Conservation (phyloP, 2,329 filamentous ascomycete species). For the Colletotrichum lindemuthianum region DNA sequence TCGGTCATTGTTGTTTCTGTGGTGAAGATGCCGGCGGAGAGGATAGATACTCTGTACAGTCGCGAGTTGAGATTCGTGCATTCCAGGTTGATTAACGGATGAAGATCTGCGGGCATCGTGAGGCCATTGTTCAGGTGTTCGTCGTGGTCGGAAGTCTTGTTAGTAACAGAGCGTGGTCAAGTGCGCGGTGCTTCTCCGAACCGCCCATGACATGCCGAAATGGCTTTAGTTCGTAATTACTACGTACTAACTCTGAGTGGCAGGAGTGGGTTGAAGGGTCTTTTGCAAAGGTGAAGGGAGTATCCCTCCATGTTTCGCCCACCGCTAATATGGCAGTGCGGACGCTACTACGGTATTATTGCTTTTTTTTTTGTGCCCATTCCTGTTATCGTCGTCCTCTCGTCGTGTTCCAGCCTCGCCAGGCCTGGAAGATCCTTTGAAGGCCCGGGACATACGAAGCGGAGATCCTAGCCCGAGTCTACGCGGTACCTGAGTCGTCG, state of each 20-base stretch:
- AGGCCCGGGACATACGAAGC: too few species aligned
- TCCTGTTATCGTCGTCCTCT: not conserved
- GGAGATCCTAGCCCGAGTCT: too few species aligned
- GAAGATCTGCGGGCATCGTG: constrained; percentile 17
- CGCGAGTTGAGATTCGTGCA: not conserved
- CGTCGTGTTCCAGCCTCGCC: not conserved
- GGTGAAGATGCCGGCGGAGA: constrained; percentile 13
- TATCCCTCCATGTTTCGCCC: constrained; percentile 18
- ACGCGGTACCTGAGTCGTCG: too few species aligned
- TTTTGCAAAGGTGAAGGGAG: constrained; percentile 13
- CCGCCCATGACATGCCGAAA: constrained; percentile 5
- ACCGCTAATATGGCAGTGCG: constrained; percentile 27
- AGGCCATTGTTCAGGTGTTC: not conserved
- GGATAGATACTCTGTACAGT: not conserved
- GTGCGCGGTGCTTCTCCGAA: constrained; percentile 19
- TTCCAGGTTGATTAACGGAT: not conserved
- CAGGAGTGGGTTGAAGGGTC: constrained; percentile 24
- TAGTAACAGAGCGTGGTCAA: not conserved
- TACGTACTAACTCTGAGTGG: constrained; percentile 13
- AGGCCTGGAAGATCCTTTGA: not conserved
- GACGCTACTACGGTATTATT: constrained; percentile 17
- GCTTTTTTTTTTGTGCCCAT: constrained; percentile 14
- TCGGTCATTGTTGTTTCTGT: constrained; percentile 13
- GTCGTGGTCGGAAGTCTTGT: not conserved
- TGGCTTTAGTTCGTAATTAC: constrained; percentile 17